Base-by-base conservation (phyloP, 2,329 filamentous ascomycete genomes). In the Aspergillus fumigatiaffinis region DNA sequence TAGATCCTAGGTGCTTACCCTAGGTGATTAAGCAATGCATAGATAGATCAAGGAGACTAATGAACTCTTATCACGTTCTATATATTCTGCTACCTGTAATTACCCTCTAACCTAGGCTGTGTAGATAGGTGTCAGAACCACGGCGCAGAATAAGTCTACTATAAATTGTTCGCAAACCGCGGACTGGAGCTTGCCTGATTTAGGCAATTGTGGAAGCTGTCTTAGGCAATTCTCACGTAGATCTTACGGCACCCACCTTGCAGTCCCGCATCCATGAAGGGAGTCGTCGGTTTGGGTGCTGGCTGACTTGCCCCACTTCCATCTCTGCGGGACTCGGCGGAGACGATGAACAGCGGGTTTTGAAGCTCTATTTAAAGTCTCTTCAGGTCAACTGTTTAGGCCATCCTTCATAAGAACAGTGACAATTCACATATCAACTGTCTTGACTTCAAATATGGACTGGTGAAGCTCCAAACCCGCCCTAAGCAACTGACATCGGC, bases 131-230 rank as follows among this genome's bases (percentile, higher is more conserved):
- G 7, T 38, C 5, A 38, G 5, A n/a, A 38, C 7, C 32, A 7
- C 32, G 3, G 14, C 17, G 32, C 14, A 38, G 5, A 7, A n/a
- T 7, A 6, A 17, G 32, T 32, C 38, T 21, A 35, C 7, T 50
- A 32, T 28, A 21, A 23, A 12, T 23, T 41, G 28, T 35, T 35
- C 32, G 14, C 32, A 35, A 35, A 35, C 5, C 12, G 14, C 0
- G 12, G 14, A 52, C 51, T 35, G 44, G 53, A 50, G 44, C 50
- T 55, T 61, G 46, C 57, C 57, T 48, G 50, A 56, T 52, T 61
- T 61, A 53, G 57, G 60, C 51, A 58, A 58, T 55, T 56, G 52
- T 58, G 55, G 55, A 48, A 41, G 41, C 59, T 60, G 23, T 38
- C 28, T 56, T 61, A 49, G 61, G 61, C 42, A 63, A 60, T 55